phyloP scores from a whole-genome alignment of 1,139 yeast species.

The Taphrina sp. region DNA sequence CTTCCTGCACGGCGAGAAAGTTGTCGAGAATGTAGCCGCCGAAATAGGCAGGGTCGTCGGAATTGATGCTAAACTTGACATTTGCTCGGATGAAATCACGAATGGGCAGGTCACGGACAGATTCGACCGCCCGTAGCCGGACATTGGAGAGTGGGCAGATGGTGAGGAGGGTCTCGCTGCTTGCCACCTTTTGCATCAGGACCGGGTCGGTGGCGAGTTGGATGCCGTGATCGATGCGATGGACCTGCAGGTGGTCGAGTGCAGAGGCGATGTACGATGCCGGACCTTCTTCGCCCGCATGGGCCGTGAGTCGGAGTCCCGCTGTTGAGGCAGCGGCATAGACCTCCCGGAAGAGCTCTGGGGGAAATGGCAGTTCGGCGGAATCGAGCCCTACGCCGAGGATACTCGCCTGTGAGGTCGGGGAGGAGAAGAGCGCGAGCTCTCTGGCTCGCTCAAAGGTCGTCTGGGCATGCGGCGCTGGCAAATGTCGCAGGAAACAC shows the following conservation, averaged over 20 bases:
- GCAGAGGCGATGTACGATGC: constrained; percentile 60
- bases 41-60: constrained; percentile 84
- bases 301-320: constrained; percentile 63
- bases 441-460: constrained; percentile 53
- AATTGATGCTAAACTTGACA: constrained; percentile 73
- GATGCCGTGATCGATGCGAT: constrained; percentile 78
- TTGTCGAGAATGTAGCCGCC: constrained; percentile 80
- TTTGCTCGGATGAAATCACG: constrained; percentile 56
- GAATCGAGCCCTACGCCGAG: constrained; percentile 77
- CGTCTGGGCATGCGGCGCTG: constrained; percentile 56
- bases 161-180: constrained; percentile 57
- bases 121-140: constrained; percentile 67
- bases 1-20: constrained; percentile 59
- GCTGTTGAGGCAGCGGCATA: constrained; percentile 51
- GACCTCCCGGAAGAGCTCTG: constrained; percentile 62
- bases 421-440: constrained; percentile 46
- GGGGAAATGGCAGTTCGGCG: constrained; percentile 72
- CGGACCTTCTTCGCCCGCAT: constrained; percentile 86
- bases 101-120: constrained; percentile 65
- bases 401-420: constrained; percentile 51
- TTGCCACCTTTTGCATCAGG: constrained; percentile 57
- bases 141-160: constrained; percentile 76
- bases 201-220: constrained; percentile 57
- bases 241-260: constrained; percentile 57
- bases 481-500: constrained; percentile 75